phyloP scores from a whole-genome alignment of 768 basidiomycete species.

The Mycena belliarum region DNA sequence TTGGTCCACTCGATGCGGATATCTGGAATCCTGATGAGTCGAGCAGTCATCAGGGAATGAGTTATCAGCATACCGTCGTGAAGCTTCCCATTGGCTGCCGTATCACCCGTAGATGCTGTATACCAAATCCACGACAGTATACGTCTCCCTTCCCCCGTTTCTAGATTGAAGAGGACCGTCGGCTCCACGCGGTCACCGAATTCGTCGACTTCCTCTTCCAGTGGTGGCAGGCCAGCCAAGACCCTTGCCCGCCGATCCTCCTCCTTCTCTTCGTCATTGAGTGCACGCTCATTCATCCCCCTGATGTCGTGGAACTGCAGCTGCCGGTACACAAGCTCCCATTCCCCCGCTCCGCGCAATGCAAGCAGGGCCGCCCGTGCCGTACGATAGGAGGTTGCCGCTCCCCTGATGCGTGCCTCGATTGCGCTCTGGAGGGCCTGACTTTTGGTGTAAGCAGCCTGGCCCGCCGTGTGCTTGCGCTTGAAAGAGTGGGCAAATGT shows the following conservation, averaged over 20 bases:
- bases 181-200: background rate
- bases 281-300: constrained; percentile 12
- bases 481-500: constrained; percentile 22
- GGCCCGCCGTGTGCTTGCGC: constrained; percentile 14
- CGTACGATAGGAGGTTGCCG: background rate
- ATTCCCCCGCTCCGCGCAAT: constrained; percentile 15
- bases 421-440: constrained; percentile 14
- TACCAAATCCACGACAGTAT: constrained; percentile 25
- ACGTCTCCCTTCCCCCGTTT: constrained; percentile 14
- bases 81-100: background rate
- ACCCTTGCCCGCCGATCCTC: constrained; percentile 2
- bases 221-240: constrained; percentile 7
- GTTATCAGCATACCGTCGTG: constrained; percentile 8
- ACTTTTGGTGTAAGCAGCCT: constrained; percentile 20
- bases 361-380: constrained; percentile 4
- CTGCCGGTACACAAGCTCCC: constrained; percentile 11
- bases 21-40: background rate
- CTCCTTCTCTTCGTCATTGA: constrained; percentile 24
- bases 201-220: background rate
- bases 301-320: constrained; percentile 13
- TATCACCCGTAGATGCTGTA: background rate
- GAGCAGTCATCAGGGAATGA: background rate
- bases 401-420: constrained; percentile 9
- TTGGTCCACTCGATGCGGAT: constrained; percentile 31
- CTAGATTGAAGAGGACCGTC: constrained; percentile 6